phyloP scores from a whole-genome alignment of 108 stramenopile species.

The Conticribra weissflogii region DNA sequence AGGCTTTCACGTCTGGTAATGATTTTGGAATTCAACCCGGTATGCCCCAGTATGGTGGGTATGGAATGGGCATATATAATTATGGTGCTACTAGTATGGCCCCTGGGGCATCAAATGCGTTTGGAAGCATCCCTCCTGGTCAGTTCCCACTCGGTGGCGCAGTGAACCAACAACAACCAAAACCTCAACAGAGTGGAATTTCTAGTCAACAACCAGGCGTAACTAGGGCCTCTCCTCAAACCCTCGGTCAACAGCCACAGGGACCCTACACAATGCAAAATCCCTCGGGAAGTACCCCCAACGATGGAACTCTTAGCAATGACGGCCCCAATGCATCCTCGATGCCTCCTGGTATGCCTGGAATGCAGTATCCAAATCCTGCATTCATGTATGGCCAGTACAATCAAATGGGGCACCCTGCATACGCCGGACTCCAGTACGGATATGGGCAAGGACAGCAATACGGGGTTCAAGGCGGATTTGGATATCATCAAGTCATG shows the following conservation, averaged over 20 bases:
- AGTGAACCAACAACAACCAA: slow-evolving; percentile 67
- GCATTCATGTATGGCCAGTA: slow-evolving; percentile 76
- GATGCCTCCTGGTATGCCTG: slow-evolving; percentile 84
- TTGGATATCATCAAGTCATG: slow-evolving; percentile 77
- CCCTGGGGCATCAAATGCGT: slow-evolving; percentile 18
- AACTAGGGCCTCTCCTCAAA: slow-evolving; percentile 19
- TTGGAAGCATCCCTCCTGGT: slow-evolving; percentile 47
- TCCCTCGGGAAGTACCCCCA: slow-evolving; percentile 22
- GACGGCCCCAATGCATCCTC: slow-evolving; percentile 40
- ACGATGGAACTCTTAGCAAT: slow-evolving; percentile 36
- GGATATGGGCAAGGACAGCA: slow-evolving; percentile 70
- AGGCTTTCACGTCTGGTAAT: slow-evolving; percentile 25
- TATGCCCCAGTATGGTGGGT: slow-evolving; percentile 60
- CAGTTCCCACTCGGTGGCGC: slow-evolving; percentile 53
- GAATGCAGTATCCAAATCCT: slow-evolving; percentile 71
- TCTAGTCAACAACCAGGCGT: slow-evolving; percentile 13
- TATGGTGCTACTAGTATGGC: slow-evolving; percentile 28
- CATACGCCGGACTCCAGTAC: slow-evolving; percentile 65
- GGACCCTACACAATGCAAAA: slow-evolving; percentile 51
- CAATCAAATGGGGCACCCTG: slow-evolving; percentile 71
- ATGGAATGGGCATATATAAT: slow-evolving; percentile 70
- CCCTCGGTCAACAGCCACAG: slow-evolving; percentile 21
- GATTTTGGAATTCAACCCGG: slow-evolving; percentile 33
- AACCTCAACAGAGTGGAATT: slow-evolving; percentile 19
- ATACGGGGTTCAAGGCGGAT: slow-evolving; percentile 65